phyloP scores from a whole-genome alignment of 208 protist species.

The Trypanosoma platydactyli region DNA sequence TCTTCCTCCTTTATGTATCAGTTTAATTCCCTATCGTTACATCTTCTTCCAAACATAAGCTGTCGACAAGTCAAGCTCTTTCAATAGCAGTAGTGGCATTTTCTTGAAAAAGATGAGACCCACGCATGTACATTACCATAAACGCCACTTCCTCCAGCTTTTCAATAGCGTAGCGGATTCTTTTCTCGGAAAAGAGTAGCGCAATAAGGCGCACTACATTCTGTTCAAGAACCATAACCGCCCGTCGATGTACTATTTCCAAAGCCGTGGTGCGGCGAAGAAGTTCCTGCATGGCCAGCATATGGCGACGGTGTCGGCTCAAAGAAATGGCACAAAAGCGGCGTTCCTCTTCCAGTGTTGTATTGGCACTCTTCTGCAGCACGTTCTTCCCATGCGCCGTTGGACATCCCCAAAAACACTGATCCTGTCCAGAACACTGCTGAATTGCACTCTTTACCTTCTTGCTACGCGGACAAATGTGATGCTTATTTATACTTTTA shows the following conservation, averaged over 20 bases:
- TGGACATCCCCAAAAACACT: neutral
- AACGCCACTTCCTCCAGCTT: conserved; percentile 7
- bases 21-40: too few relatives aligned
- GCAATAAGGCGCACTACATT: conserved; percentile 1
- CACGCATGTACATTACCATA: neutral
- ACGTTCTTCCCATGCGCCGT: neutral
- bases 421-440: too few relatives aligned
- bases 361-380: neutral
- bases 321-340: neutral
- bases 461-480: too few relatives aligned
- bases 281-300: neutral
- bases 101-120: neutral
- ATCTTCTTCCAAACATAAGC: too few relatives aligned
- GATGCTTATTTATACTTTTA: too few relatives aligned
- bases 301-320: neutral
- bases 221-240: conserved; percentile 2
- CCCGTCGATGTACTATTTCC: conserved; percentile 10
- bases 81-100: too few relatives aligned
- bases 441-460: too few relatives aligned
- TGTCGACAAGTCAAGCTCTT: too few relatives aligned
- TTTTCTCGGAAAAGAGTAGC: conserved; percentile 9
- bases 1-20: too few relatives aligned
- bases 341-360: neutral
- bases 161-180: conserved; percentile 18
- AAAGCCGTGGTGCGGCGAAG: conserved; percentile 3